Base-by-base conservation (phyloP, 1,284 basidiomycete genomes). In the Apiotrichum veenhuisii region DNA sequence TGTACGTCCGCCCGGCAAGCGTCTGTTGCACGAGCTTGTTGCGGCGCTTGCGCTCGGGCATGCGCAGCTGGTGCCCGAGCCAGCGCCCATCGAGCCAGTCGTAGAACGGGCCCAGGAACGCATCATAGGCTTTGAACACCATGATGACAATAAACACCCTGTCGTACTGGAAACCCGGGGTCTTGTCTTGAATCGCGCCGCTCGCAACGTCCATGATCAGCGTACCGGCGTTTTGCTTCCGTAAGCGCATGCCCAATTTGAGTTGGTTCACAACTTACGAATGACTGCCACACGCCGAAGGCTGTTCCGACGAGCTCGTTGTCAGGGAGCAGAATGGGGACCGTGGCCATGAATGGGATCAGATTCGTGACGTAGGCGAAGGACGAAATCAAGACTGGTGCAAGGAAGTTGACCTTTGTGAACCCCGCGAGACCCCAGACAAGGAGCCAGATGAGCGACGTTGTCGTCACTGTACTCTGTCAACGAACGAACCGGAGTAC, bases 261-360 rank as follows among this genome's bases (percentile, higher is more conserved):
- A 15, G 18, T 20, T 18, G 23, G 12, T 8, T 41, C 14, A 30
- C 27, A 26, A 50, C 64, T 61, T 25, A 61, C 59, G 59, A 75
- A 71, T 5, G 75, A 67, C 57, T 79, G 78, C 75, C 77, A 79
- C n/a, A 78, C 64, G 1, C 79, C 78, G 43, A 76, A 79, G 0
- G 77, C 78, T 0, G 75, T 76, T 2, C 78, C 79, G n/a, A 79
- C 63, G 17, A 75, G 65, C 9, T 64, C 57, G 49, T 78, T 75
- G 30, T 72, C 65, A 0, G 70, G 70, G 0, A 79, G 71, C 18
- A 80, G 62, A 7, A 80, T 65, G 1, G 79, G 78, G 25, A 80
- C 77, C 2, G 71, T 70, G 2, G 75, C 73, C 54, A 74, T 70
- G 63, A 78, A 78, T 1, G 75, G 72, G 26, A 79, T 64, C 23